Evolutionary conservation across 768 basidiomycete species (phyloP).

Genomic region (Boletus pseudopeckii): DNA sequence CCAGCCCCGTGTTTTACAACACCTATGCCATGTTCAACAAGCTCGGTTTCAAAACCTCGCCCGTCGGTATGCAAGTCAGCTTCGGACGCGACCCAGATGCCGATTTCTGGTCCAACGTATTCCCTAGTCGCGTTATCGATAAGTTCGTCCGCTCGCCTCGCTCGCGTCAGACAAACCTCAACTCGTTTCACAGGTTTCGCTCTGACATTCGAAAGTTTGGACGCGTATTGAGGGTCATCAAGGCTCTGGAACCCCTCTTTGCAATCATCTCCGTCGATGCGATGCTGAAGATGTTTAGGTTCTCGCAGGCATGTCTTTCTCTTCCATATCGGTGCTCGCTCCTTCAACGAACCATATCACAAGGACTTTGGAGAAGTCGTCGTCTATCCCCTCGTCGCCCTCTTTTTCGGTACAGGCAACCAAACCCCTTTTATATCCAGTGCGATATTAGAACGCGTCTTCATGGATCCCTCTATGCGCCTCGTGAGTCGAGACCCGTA

Average conservation of each 20-base stretch:
- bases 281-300: constrained; percentile 3
- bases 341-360: not conserved
- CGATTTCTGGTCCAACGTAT: not conserved
- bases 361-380: constrained; percentile 4
- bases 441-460: not conserved
- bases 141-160: not conserved
- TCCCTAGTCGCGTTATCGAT: not conserved
- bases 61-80: not conserved
- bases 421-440: not conserved
- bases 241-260: constrained; percentile 2
- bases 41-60: not conserved
- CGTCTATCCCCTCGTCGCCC: constrained; percentile 1
- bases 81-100: not conserved
- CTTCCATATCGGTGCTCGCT: not conserved
- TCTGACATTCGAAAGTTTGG: constrained; percentile 7
- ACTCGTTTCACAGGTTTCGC: not conserved
- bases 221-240: not conserved
- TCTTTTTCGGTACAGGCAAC: constrained; percentile 4
- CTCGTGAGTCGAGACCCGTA: not conserved
- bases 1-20: not conserved
- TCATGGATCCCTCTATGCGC: not conserved
- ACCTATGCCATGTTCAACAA: not conserved
- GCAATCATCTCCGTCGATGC: not conserved
- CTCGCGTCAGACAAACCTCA: not conserved
- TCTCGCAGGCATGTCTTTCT: not conserved